Conservation (phyloP, 768 basidiomycete species). For the Trametes maxima region DNA sequence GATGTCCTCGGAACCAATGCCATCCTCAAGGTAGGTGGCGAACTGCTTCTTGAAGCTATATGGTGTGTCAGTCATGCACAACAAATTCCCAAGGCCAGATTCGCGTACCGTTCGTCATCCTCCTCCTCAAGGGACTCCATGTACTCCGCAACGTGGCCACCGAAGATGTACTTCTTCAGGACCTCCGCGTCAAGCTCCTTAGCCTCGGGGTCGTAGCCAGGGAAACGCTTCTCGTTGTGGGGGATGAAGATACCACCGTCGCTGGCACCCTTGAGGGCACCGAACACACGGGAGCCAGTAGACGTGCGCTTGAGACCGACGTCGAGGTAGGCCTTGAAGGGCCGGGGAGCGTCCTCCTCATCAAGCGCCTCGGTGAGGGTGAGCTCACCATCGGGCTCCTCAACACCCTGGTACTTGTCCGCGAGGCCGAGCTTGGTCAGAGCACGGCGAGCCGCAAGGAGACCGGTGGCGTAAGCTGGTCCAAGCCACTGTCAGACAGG, state of each 20-base stretch:
- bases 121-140: conserved; percentile 99
- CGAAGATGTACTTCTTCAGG: conserved; percentile 96
- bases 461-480: conserved; percentile 93
- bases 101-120: conserved; percentile 87
- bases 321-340: conserved; percentile 99
- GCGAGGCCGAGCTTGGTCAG: conserved; percentile 93
- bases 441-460: conserved; percentile 92
- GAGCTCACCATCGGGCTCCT: conserved; percentile 88
- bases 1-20: conserved; percentile 93
- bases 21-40: conserved; percentile 92
- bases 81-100: background rate
- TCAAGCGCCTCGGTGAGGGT: conserved; percentile 83
- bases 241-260: conserved; percentile 99
- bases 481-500: background rate
- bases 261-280: conserved; percentile 97
- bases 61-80: conserved; percentile 3
- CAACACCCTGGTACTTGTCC: conserved; percentile 95
- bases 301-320: conserved; percentile 98
- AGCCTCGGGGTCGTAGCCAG: conserved; percentile 90
- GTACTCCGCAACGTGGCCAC: conserved; percentile 98
- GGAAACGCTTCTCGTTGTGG: conserved; percentile 97
- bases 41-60: conserved; percentile 96
- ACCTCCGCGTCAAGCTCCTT: conserved; percentile 94
- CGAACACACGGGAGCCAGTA: conserved; percentile 96
- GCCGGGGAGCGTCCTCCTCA: conserved; percentile 91